Percentiles rank a stretch among this genome's conserved stretches.
phyloP scores from a whole-genome alignment of 345 rosid species.

The Eucalyptus pumila region DNA sequence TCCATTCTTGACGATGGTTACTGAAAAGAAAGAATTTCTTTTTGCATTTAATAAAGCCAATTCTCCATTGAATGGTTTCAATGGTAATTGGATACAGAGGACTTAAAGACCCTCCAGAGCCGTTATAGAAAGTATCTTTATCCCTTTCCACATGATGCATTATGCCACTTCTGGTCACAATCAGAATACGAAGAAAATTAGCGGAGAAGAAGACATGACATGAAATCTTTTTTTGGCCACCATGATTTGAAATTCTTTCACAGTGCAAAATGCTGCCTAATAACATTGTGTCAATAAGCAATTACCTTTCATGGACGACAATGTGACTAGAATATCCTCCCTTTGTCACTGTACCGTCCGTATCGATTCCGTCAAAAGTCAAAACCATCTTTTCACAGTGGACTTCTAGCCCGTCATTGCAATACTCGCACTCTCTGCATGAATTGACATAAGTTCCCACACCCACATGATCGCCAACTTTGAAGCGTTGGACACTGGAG shows the following conservation, averaged over 20 bases:
- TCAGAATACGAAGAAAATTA: background rate
- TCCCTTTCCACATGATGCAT: background rate
- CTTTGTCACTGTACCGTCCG: constrained; percentile 64
- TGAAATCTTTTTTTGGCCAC: background rate
- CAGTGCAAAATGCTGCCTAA: background rate
- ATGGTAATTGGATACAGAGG: background rate
- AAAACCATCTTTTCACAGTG: constrained; percentile 41
- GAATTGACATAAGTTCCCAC: constrained; percentile 83
- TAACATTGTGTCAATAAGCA: background rate
- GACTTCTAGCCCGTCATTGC: constrained; percentile 44
- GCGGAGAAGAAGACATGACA: background rate
- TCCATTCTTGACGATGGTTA: too few relatives aligned
- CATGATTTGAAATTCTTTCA: background rate
- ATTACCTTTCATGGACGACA: constrained; percentile 65
- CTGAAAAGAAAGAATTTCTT: too few relatives aligned
- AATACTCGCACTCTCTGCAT: constrained; percentile 67
- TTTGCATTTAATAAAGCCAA: too few relatives aligned
- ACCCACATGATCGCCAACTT: constrained; percentile 79
- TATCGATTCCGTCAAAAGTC: constrained; percentile 62
- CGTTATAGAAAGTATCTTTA: background rate
- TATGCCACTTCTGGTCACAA: background rate
- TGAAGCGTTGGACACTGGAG: constrained; percentile 40
- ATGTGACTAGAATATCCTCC: constrained; percentile 82
- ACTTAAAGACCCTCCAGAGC: background rate
- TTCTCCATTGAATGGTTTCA: too few relatives aligned